Conservation (phyloP, 1,284 basidiomycete genomes). For the Phenoliferia sp. region DNA sequence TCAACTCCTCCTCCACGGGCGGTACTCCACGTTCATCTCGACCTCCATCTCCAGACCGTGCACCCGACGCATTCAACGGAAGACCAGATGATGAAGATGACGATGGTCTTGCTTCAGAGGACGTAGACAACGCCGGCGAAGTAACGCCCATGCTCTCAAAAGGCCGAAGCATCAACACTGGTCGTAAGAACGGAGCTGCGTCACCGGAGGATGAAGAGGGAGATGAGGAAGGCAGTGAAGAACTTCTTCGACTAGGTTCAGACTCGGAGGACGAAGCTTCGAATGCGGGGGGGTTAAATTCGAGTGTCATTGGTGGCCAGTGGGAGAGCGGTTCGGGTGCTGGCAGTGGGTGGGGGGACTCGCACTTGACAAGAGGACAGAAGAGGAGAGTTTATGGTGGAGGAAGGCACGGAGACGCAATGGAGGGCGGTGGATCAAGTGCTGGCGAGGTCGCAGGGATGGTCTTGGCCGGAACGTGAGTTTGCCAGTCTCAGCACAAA, state of each 20-base stretch:
- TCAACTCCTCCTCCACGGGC: not conserved
- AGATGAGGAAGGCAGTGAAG: not conserved
- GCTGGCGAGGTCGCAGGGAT: constrained; percentile 24
- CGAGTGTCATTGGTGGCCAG: not conserved
- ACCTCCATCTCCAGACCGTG: not conserved
- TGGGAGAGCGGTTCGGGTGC: not conserved
- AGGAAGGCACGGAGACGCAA: constrained; percentile 15
- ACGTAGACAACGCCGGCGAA: not conserved
- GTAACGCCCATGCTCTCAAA: not conserved
- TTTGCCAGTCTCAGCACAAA: too few relatives aligned
- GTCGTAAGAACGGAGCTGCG: not conserved
- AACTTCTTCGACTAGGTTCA: not conserved
- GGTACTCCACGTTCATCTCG: too few relatives aligned
- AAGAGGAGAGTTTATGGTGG: constrained; percentile 25
- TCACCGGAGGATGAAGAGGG: not conserved
- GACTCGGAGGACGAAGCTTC: not conserved
- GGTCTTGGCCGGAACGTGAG: constrained; percentile 19
- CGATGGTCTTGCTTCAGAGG: too few relatives aligned
- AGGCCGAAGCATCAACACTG: not conserved
- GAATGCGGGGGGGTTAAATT: not conserved
- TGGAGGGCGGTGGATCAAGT: constrained; percentile 14
- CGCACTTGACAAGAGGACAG: not conserved
- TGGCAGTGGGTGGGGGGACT: not conserved
- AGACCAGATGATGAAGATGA: not conserved
- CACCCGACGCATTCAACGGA: not conserved